These are phyloP conservation scores for Rosa rugosa DNA, from an alignment of 306 rosid genomes.

Conservation along the genomic window DNA sequence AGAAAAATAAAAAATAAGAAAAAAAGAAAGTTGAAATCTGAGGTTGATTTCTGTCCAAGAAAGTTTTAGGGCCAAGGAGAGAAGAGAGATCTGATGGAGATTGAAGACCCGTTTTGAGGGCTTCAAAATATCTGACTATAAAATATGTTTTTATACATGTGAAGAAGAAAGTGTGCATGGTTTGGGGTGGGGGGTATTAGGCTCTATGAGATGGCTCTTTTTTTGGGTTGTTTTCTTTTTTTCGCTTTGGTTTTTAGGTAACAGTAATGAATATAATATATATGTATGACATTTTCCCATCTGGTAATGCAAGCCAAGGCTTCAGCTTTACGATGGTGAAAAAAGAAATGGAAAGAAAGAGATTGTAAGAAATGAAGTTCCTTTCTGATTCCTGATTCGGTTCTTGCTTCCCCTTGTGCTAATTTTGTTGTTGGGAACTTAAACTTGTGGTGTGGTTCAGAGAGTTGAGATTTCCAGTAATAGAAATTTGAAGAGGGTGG, in stretches of 20 bases:
- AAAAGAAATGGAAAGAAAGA: slow-evolving; percentile 17
- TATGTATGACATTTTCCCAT: slow-evolving; percentile 1
- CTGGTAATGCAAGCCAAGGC: slow-evolving; percentile 8
- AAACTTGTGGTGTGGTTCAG: neutral
- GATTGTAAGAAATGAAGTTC: slow-evolving; percentile 9
- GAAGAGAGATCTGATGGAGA: slow-evolving; percentile 4
- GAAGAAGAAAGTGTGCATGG: slow-evolving; percentile 14
- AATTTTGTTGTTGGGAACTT: neutral
- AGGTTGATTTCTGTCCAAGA: slow-evolving; percentile 16
- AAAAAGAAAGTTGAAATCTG: slow-evolving; percentile 7
- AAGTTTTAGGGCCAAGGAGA: slow-evolving; percentile 37
- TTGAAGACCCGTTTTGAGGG: slow-evolving; percentile 18
- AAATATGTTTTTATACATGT: slow-evolving; percentile 10
- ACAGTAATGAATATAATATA: neutral
- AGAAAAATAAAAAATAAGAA: neutral
- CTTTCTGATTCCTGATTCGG: neutral
- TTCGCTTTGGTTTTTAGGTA: neutral
- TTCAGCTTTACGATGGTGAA: slow-evolving; percentile 5
- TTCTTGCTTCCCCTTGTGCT: neutral
- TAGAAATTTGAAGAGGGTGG: neutral
- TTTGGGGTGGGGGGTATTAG: slow-evolving; percentile 23
- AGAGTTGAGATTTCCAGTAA: neutral
- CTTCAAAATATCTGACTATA: slow-evolving; percentile 37
- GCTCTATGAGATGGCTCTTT: slow-evolving; percentile 48
- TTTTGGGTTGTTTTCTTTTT: neutral